Percentiles rank a stretch among this genome's conserved stretches.
These are phyloP conservation scores for Xylaria bambusicola DNA, from an alignment of 495 filamentous ascomycete species.

Conservation along the genomic window DNA sequence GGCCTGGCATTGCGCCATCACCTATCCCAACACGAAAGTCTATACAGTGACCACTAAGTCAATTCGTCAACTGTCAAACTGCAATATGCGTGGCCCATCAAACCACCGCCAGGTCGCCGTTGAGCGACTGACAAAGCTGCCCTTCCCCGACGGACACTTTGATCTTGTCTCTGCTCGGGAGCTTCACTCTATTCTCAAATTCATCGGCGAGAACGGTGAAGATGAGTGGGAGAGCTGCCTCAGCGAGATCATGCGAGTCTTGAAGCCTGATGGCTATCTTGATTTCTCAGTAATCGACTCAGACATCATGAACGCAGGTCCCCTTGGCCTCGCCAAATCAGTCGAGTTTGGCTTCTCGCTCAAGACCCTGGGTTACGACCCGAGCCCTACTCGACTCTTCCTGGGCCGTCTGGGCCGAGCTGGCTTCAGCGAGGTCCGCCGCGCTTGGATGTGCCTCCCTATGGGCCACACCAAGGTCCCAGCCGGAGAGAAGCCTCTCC, in stretches of 20 bases:
- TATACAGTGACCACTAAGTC: constrained; percentile 79
- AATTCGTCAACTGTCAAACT: constrained; percentile 63
- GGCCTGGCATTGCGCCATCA: constrained; percentile 89
- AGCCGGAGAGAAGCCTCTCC: constrained; percentile 37
- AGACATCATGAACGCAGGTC: constrained; percentile 80
- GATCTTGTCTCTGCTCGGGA: constrained; percentile 92
- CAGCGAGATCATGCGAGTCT: constrained; percentile 80
- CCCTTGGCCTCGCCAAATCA: constrained; percentile 72
- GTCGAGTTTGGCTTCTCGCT: constrained; percentile 90
- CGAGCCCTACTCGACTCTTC: constrained; percentile 76
- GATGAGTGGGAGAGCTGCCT: constrained; percentile 92
- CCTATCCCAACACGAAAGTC: constrained; percentile 80
- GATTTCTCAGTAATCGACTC: constrained; percentile 89
- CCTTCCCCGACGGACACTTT: constrained; percentile 86
- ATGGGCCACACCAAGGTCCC: constrained; percentile 65
- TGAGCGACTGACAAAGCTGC: constrained; percentile 71
- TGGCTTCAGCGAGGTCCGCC: constrained; percentile 77
- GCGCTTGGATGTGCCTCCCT: constrained; percentile 88
- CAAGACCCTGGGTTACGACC: constrained; percentile 84
- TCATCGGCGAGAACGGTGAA: constrained; percentile 56
- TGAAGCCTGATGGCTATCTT: constrained; percentile 90
- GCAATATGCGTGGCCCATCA: constrained; percentile 72
- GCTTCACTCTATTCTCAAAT: constrained; percentile 77
- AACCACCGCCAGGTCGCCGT: constrained; percentile 86
- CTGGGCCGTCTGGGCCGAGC: constrained; percentile 69